A percentile compares a stretch with the other conserved stretches of the same genome.
These are phyloP conservation scores for Solanum sejunctum DNA, from an alignment of 257 asterid genomes.

Conservation along the genomic window DNA sequence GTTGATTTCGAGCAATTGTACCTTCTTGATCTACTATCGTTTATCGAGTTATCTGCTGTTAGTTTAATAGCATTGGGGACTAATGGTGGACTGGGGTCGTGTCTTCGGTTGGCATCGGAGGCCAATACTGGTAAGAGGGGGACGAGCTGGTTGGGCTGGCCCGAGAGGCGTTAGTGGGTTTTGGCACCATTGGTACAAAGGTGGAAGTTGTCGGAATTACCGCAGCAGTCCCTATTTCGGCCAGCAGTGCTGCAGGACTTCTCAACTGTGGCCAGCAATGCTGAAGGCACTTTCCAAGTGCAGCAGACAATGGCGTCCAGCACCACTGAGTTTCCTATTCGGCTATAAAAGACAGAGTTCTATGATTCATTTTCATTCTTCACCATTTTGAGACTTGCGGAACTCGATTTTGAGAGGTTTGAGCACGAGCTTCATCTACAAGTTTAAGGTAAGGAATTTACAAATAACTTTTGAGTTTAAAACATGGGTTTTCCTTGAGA, in stretches of 20 bases:
- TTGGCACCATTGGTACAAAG: not conserved
- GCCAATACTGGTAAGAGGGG: too few relatives aligned
- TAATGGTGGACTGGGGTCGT: too few relatives aligned
- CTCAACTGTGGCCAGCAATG: not conserved
- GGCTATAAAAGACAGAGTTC: not conserved
- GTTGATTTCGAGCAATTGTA: too few relatives aligned
- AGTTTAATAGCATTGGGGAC: too few relatives aligned
- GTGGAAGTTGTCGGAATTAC: not conserved
- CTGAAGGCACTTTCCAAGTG: not conserved
- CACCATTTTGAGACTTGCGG: not conserved
- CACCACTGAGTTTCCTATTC: not conserved
- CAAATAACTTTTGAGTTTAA: not conserved
- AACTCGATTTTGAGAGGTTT: not conserved
- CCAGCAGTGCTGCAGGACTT: not conserved
- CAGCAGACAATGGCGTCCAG: not conserved
- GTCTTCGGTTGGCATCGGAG: too few relatives aligned
- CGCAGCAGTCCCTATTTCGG: not conserved
- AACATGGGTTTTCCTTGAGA: not conserved
- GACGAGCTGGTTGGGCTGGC: not conserved
- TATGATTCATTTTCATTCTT: not conserved
- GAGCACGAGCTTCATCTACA: not conserved
- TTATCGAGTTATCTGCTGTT: too few relatives aligned
- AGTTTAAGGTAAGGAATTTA: not conserved
- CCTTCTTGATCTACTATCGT: too few relatives aligned
- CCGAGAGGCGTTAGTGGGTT: not conserved